Conservation (phyloP, 768 basidiomycete species). For the Infundibulicybe gibba region DNA sequence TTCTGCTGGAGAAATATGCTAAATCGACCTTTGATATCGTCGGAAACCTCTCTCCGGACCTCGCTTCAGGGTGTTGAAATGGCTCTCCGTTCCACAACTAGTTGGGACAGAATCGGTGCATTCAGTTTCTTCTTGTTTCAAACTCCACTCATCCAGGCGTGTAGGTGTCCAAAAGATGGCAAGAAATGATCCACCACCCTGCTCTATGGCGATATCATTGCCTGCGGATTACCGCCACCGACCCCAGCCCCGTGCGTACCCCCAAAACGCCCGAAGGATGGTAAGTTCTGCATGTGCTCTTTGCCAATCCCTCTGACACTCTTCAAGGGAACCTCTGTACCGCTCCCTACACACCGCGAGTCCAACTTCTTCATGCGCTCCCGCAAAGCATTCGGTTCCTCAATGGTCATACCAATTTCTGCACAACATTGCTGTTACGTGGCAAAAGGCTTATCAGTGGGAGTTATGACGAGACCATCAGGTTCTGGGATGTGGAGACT, state of each 20-base stretch:
- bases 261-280: conserved; percentile 70
- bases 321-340: conserved; percentile 56
- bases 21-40: conserved; percentile 82
- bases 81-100: conserved; percentile 53
- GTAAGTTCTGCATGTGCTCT: conserved; percentile 32
- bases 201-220: conserved; percentile 79
- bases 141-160: conserved; percentile 35
- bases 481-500: conserved; percentile 83
- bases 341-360: conserved; percentile 83
- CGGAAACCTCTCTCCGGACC: conserved; percentile 61
- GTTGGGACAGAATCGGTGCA: conserved; percentile 54
- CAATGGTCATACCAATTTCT: conserved; percentile 83
- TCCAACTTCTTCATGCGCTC: conserved; percentile 72
- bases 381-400: conserved; percentile 79
- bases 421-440: conserved; percentile 74
- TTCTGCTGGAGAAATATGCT: conserved; percentile 80
- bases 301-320: background rate
- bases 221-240: conserved; percentile 64
- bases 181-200: conserved; percentile 50
- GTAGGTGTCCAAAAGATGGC: conserved; percentile 45
- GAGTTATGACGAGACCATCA: conserved; percentile 88
- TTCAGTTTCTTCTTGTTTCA: conserved; percentile 23
- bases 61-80: conserved; percentile 64
- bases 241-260: conserved; percentile 62
- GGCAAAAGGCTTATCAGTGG: conserved; percentile 85